These are phyloP conservation scores for Ricinus communis DNA, from an alignment of 345 rosid genomes.

Conservation along the genomic window DNA sequence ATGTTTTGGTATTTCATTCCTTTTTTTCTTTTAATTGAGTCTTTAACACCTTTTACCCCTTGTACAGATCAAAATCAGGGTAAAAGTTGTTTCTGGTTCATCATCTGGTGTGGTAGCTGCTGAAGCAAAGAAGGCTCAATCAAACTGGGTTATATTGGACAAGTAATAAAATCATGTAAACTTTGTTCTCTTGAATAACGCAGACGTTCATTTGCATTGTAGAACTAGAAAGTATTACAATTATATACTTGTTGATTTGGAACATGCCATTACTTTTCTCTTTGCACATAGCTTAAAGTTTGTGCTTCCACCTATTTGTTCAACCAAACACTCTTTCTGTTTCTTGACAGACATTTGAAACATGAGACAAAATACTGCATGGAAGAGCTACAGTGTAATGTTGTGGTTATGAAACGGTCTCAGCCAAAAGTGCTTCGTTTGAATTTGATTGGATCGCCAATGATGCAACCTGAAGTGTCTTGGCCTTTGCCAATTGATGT, in stretches of 20 bases:
- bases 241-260: neutral
- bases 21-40: slow-evolving; percentile 8
- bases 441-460: slow-evolving; percentile 74
- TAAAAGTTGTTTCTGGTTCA: slow-evolving; percentile 83
- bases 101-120: slow-evolving; percentile 78
- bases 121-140: slow-evolving; percentile 73
- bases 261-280: neutral
- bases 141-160: slow-evolving; percentile 92
- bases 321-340: slow-evolving; percentile 13
- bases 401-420: slow-evolving; percentile 87
- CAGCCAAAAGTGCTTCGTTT: slow-evolving; percentile 86
- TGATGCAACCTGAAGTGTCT: slow-evolving; percentile 39
- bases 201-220: slow-evolving; percentile 8
- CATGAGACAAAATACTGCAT: slow-evolving; percentile 77
- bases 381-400: slow-evolving; percentile 94
- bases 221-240: neutral
- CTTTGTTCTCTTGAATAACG: slow-evolving; percentile 10
- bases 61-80: slow-evolving; percentile 73
- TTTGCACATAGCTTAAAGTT: neutral
- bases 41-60: slow-evolving; percentile 10
- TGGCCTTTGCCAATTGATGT: slow-evolving; percentile 39
- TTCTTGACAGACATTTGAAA: slow-evolving; percentile 63
- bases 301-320: neutral
- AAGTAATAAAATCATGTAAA: slow-evolving; percentile 50
- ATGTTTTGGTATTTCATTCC: slow-evolving; percentile 2